Evolutionary conservation across 768 basidiomycete genomes (phyloP).

Genomic region (Cubamyces lactineus): DNA sequence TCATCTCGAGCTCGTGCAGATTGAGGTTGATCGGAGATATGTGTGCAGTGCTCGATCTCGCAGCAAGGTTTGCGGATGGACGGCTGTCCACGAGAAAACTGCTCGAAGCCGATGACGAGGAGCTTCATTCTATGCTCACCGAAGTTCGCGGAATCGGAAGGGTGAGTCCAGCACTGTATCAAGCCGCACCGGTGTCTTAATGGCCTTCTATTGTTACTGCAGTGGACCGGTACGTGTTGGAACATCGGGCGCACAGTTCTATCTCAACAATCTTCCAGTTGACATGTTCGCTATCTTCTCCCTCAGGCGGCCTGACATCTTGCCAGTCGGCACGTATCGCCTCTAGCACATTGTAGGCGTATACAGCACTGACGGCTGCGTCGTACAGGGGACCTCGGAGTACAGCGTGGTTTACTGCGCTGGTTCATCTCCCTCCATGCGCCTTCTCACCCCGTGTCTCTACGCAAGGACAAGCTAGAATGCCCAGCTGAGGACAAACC

Average conservation of each 20-base stretch:
- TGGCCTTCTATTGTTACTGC: constrained; percentile 8
- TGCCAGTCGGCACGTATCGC: constrained; percentile 52
- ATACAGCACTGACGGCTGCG: background rate
- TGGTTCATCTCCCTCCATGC: constrained; percentile 72
- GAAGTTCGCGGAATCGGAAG: constrained; percentile 80
- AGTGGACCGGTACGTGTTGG: constrained; percentile 62
- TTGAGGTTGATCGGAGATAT: background rate
- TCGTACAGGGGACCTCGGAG: constrained; percentile 74
- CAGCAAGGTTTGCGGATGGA: constrained; percentile 79
- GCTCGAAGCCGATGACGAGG: constrained; percentile 71
- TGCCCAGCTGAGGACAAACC: constrained; percentile 44
- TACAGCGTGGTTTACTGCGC: constrained; percentile 71
- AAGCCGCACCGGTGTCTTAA: background rate
- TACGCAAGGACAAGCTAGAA: constrained; percentile 35
- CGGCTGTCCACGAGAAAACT: constrained; percentile 75
- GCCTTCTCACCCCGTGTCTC: constrained; percentile 53
- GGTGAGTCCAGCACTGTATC: constrained; percentile 38
- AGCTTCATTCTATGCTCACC: constrained; percentile 73
- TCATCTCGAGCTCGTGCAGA: background rate
- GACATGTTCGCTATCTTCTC: constrained; percentile 95
- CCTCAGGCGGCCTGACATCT: constrained; percentile 78
- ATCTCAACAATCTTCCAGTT: constrained; percentile 46
- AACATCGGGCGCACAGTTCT: background rate
- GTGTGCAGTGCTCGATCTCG: constrained; percentile 71
- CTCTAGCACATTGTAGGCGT: constrained; percentile 28